Base-by-base conservation (phyloP, 2,329 filamentous ascomycete species). In the Aspergillus aculeatinus region DNA sequence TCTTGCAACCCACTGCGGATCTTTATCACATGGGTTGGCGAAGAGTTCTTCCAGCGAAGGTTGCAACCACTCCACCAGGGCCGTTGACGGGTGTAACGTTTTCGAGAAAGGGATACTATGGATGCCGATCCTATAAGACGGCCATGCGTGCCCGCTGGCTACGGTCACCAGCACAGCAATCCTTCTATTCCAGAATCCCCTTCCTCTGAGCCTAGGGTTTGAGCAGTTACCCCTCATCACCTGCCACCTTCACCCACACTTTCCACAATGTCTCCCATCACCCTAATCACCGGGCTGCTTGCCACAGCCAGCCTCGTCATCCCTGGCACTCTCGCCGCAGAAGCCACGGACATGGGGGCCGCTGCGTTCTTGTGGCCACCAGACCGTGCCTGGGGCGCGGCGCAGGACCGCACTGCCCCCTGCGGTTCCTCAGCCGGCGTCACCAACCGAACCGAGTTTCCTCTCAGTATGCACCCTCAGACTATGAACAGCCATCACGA, bases 331-430 rank as follows among this genome's bases (percentile, higher is more conserved):
- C 57, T 51, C 27, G 54, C 48, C 23, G 63, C 69, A 6, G 70
- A 67, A 49, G 63, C 65, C 14, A 55, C 67, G 44, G 65, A 71
- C 14, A 84, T 84, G 81, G 85, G 84, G 11, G 84, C 84, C 7
- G 83, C 84, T 21, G 83, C 82, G 10, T 86, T 88, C 68, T 76
- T 87, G 72, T 88, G 85, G 85, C 85, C 85, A 4, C 68, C 77
- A 14, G 84, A 87, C 70, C 78, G 85, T 55, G 74, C 76, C 47
- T 88, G 85, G 84, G 77, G 77, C 53, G 82, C 80, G 31, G 76
- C 77, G 12, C 72, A 79, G 42, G 85, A 87, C 67, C 87, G 87
- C 66, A 82, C 70, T 5, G 77, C 80, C 6, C 85, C 85, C 0
- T 88, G 86, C 66, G 85, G 85, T 55, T 85, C 83, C 11, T 72